phyloP scores from a whole-genome alignment of 208 protist species.

The Crithidia mellificae region DNA sequence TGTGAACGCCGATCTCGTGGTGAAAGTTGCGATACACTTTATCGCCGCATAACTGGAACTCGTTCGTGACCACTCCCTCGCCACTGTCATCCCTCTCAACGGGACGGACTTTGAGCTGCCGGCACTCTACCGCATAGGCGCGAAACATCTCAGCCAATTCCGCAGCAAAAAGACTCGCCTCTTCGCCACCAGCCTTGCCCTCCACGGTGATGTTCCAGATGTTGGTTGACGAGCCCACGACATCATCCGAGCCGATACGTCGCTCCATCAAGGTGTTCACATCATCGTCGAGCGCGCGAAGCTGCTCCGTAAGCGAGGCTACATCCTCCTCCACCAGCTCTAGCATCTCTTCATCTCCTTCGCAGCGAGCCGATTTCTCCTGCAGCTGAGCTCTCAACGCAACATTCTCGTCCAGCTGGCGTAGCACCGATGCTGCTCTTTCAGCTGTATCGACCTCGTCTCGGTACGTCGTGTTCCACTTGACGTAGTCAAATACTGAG shows the following conservation, averaged over 20 bases:
- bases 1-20: constrained; percentile 91
- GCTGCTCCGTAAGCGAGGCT: constrained; percentile 33
- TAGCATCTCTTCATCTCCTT: constrained; percentile 74
- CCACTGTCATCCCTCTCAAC: constrained; percentile 34
- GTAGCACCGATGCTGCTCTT: constrained; percentile 39
- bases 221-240: constrained; percentile 69
- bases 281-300: constrained; percentile 53
- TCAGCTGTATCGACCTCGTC: constrained; percentile 76
- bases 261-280: constrained; percentile 67
- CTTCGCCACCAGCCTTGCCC: constrained; percentile 85
- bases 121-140: constrained; percentile 58
- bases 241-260: constrained; percentile 69
- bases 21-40: constrained; percentile 80
- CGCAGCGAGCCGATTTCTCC: constrained; percentile 9
- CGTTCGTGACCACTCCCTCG: constrained; percentile 24
- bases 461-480: constrained; percentile 79
- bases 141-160: constrained; percentile 82
- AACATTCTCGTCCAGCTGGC: constrained; percentile 72
- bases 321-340: constrained; percentile 80
- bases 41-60: constrained; percentile 62
- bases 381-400: constrained; percentile 47
- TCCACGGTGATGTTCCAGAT: constrained; percentile 67
- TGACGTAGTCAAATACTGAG: constrained; percentile 61
- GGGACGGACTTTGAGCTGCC: constrained; percentile 40
- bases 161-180: constrained; percentile 84